These are phyloP conservation scores for Linnemannia schmuckeri DNA, from an alignment of 192 early-diverging fungal genomes.

Conservation along the genomic window DNA sequence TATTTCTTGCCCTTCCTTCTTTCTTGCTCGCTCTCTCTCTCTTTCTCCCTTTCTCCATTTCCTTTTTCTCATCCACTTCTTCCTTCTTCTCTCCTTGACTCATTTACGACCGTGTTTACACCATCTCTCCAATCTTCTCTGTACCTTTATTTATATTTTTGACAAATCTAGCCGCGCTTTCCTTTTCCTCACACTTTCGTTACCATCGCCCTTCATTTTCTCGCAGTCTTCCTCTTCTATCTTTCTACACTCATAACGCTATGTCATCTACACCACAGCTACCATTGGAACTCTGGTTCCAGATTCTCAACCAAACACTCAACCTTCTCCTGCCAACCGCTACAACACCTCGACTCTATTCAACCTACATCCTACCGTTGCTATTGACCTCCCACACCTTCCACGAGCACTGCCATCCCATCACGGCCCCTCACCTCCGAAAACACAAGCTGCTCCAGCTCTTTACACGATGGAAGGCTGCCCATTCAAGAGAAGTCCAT, in stretches of 20 bases:
- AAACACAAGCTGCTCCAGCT: constrained; percentile 45
- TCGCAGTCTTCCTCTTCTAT: neutral
- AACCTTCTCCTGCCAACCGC: constrained; percentile 38
- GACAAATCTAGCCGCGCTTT: neutral
- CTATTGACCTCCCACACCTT: constrained; percentile 48
- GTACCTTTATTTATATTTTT: neutral
- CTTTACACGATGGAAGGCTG: constrained; percentile 52
- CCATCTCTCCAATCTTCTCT: neutral
- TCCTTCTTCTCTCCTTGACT: neutral
- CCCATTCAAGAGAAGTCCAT: constrained; percentile 52
- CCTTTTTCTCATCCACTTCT: neutral
- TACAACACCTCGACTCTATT: constrained; percentile 39
- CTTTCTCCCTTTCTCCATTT: neutral
- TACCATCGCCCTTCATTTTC: no score
- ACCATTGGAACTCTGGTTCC: constrained; percentile 50
- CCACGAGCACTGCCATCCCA: constrained; percentile 46
- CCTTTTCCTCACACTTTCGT: neutral
- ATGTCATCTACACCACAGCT: constrained; percentile 26
- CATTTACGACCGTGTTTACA: neutral
- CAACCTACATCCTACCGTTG: constrained; percentile 42
- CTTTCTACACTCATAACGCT: neutral
- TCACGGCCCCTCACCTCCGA: constrained; percentile 45
- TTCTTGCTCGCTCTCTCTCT: neutral
- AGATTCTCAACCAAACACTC: constrained; percentile 47
- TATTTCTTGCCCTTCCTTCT: neutral